Evolutionary conservation across 345 rosid species (phyloP), one percentile per base, ranked within the genome.

Genomic region (Linum trigynum): DNA sequence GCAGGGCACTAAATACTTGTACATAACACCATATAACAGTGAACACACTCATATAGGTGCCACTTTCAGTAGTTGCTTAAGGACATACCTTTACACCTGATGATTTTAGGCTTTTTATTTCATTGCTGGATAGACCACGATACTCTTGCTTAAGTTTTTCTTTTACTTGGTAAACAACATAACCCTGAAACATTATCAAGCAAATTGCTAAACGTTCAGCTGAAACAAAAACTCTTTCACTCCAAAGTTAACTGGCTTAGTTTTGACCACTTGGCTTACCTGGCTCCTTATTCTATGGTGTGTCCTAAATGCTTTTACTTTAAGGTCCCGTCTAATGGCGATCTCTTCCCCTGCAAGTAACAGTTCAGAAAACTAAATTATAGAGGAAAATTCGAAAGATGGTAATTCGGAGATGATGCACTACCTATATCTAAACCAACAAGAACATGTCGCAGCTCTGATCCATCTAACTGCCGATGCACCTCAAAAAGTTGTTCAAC

Each of bases 271-370:
- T 23, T 62, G 32, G 32, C 32, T 23, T 23, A 85, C 99, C 89
- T 90, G 99, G 84, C 96, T 90, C 40, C 78, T 85, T 37, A 94
- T 85, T 68, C 79, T 85, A 82, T 90, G 99, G 76, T 84, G 87
- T 4, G 99, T 90, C 82, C 80, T 88, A 74, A 90, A 94, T 75
- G 97, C 96, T 84, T 74, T 91, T 9, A 90, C 96, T 82, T 88
- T 88, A 42, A 88, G 85, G 80, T 94, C 88, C 69, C 67, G 88
- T 74, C 92, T 83, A 64, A 94, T 36, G 62, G 67, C 58, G 73
- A 85, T 85, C 86, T 87, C 97, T 58, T 90, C 92, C 65, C 97
- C 97, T 94, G 77, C 74, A 82, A 38, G 68, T 66, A 10, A 70
- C 15, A 77, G 77, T 66, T 61, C 5, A 43, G 32, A 63, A 42